Conservation (phyloP, 176 grass and related monocot species). For the Microstegium vimineum region DNA sequence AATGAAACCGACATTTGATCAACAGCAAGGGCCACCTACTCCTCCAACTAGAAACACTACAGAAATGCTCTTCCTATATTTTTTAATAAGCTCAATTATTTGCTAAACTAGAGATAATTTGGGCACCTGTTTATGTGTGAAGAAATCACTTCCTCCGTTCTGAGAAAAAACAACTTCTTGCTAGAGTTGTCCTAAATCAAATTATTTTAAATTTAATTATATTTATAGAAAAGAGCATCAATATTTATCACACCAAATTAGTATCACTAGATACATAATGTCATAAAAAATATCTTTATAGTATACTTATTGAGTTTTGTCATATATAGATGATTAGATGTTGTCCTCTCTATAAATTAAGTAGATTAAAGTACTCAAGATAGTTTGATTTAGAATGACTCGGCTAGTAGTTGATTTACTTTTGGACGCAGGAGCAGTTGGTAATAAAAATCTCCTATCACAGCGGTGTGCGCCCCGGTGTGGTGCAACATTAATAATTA, state of each 20-base stretch:
- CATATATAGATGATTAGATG: too few relatives aligned
- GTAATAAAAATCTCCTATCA: neutral
- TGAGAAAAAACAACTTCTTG: neutral
- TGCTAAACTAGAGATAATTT: neutral
- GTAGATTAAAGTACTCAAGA: too few relatives aligned
- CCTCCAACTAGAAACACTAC: neutral
- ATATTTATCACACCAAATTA: neutral
- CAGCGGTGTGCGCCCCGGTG: neutral
- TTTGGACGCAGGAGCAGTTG: too few relatives aligned
- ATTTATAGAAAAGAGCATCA: neutral
- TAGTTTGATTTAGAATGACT: too few relatives aligned
- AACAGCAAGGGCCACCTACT: neutral
- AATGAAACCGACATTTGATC: constrained; percentile 6
- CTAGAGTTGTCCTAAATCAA: neutral
- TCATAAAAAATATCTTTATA: neutral
- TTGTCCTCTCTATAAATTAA: too few relatives aligned
- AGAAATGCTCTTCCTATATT: neutral
- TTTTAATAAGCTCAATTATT: neutral
- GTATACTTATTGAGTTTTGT: too few relatives aligned
- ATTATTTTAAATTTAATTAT: neutral
- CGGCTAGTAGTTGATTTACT: too few relatives aligned
- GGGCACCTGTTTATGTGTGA: neutral
- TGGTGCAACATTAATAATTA: neutral
- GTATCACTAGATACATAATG: neutral
- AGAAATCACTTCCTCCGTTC: neutral